These are phyloP conservation scores for Mortierella sp. DNA, from an alignment of 371 early-diverging fungal genomes.

Conservation along the genomic window DNA sequence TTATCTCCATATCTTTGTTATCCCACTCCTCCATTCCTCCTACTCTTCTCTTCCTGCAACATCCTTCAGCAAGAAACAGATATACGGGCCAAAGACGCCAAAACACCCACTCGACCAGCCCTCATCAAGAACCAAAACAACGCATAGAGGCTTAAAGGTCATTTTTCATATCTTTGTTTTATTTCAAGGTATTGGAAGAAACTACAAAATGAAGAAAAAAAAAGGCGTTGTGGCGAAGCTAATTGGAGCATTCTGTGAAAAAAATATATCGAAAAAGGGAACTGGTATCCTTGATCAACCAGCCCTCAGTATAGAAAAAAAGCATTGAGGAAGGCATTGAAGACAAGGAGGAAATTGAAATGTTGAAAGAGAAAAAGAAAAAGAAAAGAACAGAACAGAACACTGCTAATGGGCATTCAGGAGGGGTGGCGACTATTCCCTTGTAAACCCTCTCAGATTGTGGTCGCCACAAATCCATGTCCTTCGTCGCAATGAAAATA, in stretches of 20 bases:
- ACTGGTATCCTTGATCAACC: slow-evolving; percentile 35
- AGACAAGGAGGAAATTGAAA: not conserved
- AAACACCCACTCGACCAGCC: too few species aligned
- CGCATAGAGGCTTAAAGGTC: too few species aligned
- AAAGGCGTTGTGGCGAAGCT: not conserved
- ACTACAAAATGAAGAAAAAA: not conserved
- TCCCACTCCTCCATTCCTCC: too few species aligned
- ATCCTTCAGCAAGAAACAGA: too few species aligned
- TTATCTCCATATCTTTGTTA: too few species aligned
- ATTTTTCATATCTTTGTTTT: not conserved
- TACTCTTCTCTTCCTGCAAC: too few species aligned
- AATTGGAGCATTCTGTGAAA: slow-evolving; percentile 20
- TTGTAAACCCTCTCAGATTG: slow-evolving; percentile 21
- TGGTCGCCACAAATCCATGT: slow-evolving; percentile 15
- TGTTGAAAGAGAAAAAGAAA: not conserved
- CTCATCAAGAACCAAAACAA: too few species aligned
- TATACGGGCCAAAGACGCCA: too few species aligned
- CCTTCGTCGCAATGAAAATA: slow-evolving; percentile 11
- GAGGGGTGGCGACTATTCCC: slow-evolving; percentile 28
- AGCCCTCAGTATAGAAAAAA: slow-evolving; percentile 15
- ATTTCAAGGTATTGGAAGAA: not conserved
- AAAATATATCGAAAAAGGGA: slow-evolving; percentile 30
- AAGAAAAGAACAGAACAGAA: not conserved
- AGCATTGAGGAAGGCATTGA: not conserved
- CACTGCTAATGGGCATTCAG: slow-evolving; percentile 11